Base-by-base conservation (phyloP, 2,329 filamentous ascomycete species). In the Diaporthe capsici region DNA sequence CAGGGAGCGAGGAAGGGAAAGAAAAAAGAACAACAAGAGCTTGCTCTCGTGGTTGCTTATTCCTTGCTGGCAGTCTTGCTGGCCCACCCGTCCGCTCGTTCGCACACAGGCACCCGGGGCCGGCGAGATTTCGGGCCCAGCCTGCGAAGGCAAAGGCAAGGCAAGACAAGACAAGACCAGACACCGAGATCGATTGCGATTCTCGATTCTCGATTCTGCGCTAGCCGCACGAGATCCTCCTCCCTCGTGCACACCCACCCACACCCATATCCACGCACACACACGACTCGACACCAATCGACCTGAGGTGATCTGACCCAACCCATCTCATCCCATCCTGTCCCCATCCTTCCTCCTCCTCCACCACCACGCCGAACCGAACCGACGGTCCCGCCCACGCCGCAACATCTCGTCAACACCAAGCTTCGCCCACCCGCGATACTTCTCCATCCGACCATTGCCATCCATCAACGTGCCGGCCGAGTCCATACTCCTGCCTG, bases 161-260 rank as follows among this genome's bases (percentile, higher is more conserved):
- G 17, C 63, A 67, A 25, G 61, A 51, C 61, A 22, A 37, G 65
- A 31, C 42, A 20, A n/a, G 61, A 39, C 47, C 47, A 51, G 63
- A 68, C 28, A 37, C 65, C 47, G 47, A 68, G 47, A 68, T 68
- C 65, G 65, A 68, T 53, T 68, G 47, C 65, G 65, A 68, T 53
- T 53, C 65, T 68, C 65, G 63, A 68, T 68, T 68, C 20, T 68
- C 49, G 63, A 68, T 53, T 68, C 47, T 68, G 65, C 65, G 65
- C 65, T 68, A 68, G 65, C 65, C 65, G 28, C 31, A 68, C 65
- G 47, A 68, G 65, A 68, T 68, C 31, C 65, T 68, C 65, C 47
- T 53, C 47, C 22, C 47, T 53, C 63, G 63, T 39, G 47, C 34
- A n/a, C 47, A 39, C 65, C 39, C 65, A 12, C 63, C 51, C 39